Evolutionary conservation across 306 rosid species (phyloP), one percentile per base, ranked within the genome.

Genomic region (Mucuna pruriens): DNA sequence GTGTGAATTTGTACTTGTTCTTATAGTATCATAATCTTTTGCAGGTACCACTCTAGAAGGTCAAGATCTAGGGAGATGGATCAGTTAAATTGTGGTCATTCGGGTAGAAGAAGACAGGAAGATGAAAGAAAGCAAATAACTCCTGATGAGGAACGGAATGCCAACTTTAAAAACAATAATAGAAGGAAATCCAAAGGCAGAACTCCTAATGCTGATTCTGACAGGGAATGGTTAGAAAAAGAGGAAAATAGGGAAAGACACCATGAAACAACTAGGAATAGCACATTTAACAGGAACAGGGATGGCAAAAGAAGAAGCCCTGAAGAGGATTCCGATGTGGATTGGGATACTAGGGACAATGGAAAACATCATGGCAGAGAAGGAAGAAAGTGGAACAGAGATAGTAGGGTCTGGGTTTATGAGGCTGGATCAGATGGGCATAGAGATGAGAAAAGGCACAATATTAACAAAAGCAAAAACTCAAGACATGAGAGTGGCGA

Each of bases 51-150:
- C 77, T 80, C 87, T 7, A 84, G 88, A 81, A 89, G 94, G 84
- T 87, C 94, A 38, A 86, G 88, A 82, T 90, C 92, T 54, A 81
- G 80, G 84, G 93, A 89, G 78, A 71, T 40, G 58, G 87, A 80
- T 80, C 83, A 52, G 65, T 76, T 77, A 45, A 81, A 45, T 79
- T 63, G 46, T 60, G 52, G 80, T 83, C 31, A 62, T 70, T 88
- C 80, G 63, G 66, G 83, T 34, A 85, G 90, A 86, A 92, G 88
- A 66, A 86, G 48, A 76, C 67, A 29, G 10, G 74, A 69, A 26
- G 78, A 75, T 48, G 77, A 88, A 55, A 84, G 71, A 70, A 87
- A 66, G 71, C 75, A n/a, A 55, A 70, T 42, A 81, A 71, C 76
- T 76, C 81, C 62, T 6, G 80, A 76, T 72, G 85, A 79, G 83